These are phyloP conservation scores for Trichosporon coremiiforme DNA, from an alignment of 1,284 basidiomycete genomes.

Conservation along the genomic window DNA sequence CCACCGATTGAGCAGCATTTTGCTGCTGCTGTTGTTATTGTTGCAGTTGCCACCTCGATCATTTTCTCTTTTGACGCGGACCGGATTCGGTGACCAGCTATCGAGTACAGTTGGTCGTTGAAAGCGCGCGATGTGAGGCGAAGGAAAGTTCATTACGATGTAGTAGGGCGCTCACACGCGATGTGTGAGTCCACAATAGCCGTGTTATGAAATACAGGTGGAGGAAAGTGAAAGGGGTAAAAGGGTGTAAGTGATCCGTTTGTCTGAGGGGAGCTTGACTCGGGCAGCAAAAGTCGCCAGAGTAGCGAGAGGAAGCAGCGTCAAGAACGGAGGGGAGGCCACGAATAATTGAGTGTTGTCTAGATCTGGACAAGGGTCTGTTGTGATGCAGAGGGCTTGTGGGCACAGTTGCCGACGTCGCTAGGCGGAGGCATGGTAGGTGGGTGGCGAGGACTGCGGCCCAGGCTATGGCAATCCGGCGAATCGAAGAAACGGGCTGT, in stretches of 20 bases:
- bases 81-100: not conserved
- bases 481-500: not conserved
- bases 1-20: slow-evolving; percentile 7
- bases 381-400: not conserved
- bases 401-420: not conserved
- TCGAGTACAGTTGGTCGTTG: slow-evolving; percentile 10
- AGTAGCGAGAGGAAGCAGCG: not conserved
- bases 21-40: not conserved
- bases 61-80: not conserved
- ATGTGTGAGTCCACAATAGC: not conserved
- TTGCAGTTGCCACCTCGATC: not conserved
- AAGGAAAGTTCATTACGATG: not conserved
- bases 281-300: not conserved
- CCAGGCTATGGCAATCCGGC: slow-evolving; percentile 8
- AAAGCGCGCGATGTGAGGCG: not conserved
- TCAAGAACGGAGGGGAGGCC: not conserved
- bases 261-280: not conserved
- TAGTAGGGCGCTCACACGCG: not conserved
- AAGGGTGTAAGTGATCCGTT: not conserved
- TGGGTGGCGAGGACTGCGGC: not conserved
- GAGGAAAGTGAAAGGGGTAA: not conserved
- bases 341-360: not conserved
- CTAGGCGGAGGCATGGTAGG: not conserved
- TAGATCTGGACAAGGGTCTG: not conserved
- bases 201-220: not conserved